Evolutionary conservation across 139 green algal genomes (phyloP), one percentile per base, ranked within the genome.

Genomic region (Haematococcus sp.): DNA sequence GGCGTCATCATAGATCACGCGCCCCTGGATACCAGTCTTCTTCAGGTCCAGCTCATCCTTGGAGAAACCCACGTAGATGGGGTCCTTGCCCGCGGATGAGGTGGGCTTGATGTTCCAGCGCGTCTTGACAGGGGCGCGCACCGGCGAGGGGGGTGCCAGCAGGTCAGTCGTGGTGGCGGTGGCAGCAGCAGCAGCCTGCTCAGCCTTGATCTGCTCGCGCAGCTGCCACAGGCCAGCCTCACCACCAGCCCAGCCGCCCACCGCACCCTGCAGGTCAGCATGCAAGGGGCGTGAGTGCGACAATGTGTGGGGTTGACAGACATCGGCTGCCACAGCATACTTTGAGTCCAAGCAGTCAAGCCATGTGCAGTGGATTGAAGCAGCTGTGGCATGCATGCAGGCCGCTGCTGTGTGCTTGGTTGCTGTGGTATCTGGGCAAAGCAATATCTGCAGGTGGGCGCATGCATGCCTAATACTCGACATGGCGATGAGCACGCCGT

Each of bases 211-310:
- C 61, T 84, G 52, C 61, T 87, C 81, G 11, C 81, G 43, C 49
- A 90, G 70, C 76, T 87, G 30, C 82, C 77, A 84, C 35, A 91
- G 84, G 3, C 65, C 87, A 20, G 77, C 76, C 75, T 92, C 87
- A 40, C 87, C 87, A 34, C 87, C 87, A 16, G 87, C 84, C 87
- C 87, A 91, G 65, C 87, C 87, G 43, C 87, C 87, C 27, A 63
- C 75, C 2, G 40, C 65, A 35, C 65, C 72, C 23, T 49, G 40
- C 40, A 49, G 40, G 7, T 7, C 11, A 19, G 40, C 40, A 49
- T 7, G 40, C 40, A 49, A 49, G 7, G n/a, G n/a, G 11, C 40
- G 11, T 7, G 40, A 49, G 7, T 19, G 40, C 40, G 40, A 49
- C 40, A 49, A 49, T 49, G 40, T 7, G 11, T 49, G 40, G 11